A percentile compares a stretch with the other conserved stretches of the same genome.
These are phyloP conservation scores for Neonectria hederae DNA, from an alignment of 2,329 filamentous ascomycete species.

Conservation along the genomic window DNA sequence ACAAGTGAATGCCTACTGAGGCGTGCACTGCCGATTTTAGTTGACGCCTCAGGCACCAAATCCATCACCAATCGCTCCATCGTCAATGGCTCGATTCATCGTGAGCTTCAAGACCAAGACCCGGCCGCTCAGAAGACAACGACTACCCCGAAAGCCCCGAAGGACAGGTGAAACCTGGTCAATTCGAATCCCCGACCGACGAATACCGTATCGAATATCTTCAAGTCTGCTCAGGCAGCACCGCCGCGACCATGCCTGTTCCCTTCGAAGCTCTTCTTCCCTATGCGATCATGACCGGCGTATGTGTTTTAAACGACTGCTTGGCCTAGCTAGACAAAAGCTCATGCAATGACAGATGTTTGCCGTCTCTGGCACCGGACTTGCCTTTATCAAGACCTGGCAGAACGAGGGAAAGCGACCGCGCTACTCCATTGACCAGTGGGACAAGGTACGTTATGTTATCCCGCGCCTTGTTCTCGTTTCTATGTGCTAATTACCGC, in stretches of 20 bases:
- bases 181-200: slow-evolving; percentile 34
- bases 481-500: slow-evolving; percentile 43
- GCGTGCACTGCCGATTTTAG: neutral
- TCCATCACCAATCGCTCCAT: slow-evolving; percentile 41
- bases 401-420: slow-evolving; percentile 69
- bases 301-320: slow-evolving; percentile 51
- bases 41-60: slow-evolving; percentile 40
- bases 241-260: slow-evolving; percentile 61
- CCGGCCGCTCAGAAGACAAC: slow-evolving; percentile 36
- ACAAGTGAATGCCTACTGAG: too few species aligned
- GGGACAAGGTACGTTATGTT: slow-evolving; percentile 68
- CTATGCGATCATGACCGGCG: slow-evolving; percentile 70
- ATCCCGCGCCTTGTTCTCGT: neutral
- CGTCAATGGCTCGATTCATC: slow-evolving; percentile 41
- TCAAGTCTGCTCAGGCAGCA: slow-evolving; percentile 47
- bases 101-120: slow-evolving; percentile 43
- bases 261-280: slow-evolving; percentile 72
- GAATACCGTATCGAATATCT: slow-evolving; percentile 19
- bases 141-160: slow-evolving; percentile 28
- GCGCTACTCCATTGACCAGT: slow-evolving; percentile 69
- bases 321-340: slow-evolving; percentile 12
- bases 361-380: slow-evolving; percentile 65
- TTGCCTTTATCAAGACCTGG: slow-evolving; percentile 65
- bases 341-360: slow-evolving; percentile 65
- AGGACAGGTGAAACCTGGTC: slow-evolving; percentile 34